phyloP scores from a whole-genome alignment of 176 grass and related monocot genomes.

The Oryza australiensis region DNA sequence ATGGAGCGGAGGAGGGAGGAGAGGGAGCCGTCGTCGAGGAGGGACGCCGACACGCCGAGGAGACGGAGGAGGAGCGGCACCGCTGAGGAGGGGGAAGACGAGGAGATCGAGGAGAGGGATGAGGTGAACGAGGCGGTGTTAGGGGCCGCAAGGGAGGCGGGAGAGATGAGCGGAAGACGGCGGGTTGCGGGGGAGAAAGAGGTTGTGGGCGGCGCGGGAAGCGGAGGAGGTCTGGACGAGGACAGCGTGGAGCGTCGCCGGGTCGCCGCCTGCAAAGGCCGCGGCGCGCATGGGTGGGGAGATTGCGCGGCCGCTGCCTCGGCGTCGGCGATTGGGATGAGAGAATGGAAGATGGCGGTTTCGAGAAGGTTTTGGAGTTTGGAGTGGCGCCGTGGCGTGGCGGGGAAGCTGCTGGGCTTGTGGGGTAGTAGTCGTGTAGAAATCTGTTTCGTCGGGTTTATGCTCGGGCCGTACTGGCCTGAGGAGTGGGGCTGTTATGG shows the following conservation, averaged over 20 bases:
- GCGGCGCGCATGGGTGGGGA: neutral
- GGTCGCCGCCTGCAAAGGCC: slow-evolving; percentile 20
- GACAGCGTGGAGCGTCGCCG: slow-evolving; percentile 15
- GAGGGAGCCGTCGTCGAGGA: slow-evolving; percentile 43
- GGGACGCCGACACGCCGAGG: neutral
- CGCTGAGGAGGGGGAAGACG: neutral
- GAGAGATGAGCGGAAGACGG: neutral
- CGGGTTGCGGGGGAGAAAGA: slow-evolving; percentile 36
- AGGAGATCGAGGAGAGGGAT: neutral
- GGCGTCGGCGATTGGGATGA: too few relatives aligned
- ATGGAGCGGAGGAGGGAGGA: slow-evolving; percentile 45
- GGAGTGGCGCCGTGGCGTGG: neutral
- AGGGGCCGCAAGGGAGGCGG: slow-evolving; percentile 14
- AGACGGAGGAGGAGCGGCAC: slow-evolving; percentile 24
- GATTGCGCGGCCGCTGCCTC: neutral
- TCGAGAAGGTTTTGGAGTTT: neutral
- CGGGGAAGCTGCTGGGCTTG: neutral
- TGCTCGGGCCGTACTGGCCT: neutral
- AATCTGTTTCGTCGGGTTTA: neutral
- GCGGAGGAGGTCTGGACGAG: slow-evolving; percentile 37
- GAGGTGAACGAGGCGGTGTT: slow-evolving; percentile 25
- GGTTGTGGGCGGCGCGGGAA: neutral
- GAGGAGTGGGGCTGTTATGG: too few relatives aligned
- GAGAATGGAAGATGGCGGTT: neutral
- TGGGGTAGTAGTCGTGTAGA: neutral